phyloP scores from a whole-genome alignment of 768 basidiomycete species.

The Phaeolepiota aurea region DNA sequence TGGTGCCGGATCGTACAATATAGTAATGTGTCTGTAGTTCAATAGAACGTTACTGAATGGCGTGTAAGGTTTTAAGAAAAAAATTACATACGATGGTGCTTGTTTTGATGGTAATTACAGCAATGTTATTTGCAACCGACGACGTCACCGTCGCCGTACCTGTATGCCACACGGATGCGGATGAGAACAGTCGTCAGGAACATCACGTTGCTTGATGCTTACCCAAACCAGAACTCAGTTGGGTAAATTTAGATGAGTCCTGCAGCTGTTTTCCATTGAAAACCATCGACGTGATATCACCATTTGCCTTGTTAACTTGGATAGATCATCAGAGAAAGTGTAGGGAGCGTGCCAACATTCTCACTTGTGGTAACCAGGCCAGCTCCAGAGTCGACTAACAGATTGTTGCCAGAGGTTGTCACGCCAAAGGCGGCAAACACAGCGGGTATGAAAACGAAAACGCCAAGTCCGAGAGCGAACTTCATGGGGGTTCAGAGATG shows the following conservation, averaged over 20 bases:
- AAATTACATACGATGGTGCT: slow-evolving; percentile 28
- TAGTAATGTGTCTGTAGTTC: slow-evolving; percentile 39
- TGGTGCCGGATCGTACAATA: slow-evolving; percentile 32
- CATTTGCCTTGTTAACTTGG: slow-evolving; percentile 30
- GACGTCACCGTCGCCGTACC: slow-evolving; percentile 33
- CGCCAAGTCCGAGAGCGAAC: slow-evolving; percentile 11
- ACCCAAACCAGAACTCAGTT: slow-evolving; percentile 39
- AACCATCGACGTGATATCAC: slow-evolving; percentile 35
- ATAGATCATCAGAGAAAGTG: not conserved
- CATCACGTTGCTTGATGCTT: slow-evolving; percentile 3
- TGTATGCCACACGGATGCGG: slow-evolving; percentile 7
- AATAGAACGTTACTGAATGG: too few species aligned
- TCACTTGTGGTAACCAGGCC: slow-evolving; percentile 35
- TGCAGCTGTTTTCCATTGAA: slow-evolving; percentile 40
- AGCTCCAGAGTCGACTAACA: slow-evolving; percentile 35
- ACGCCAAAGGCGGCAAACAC: slow-evolving; percentile 39
- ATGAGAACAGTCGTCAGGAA: not conserved
- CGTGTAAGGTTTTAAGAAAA: too few species aligned
- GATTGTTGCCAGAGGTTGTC: slow-evolving; percentile 28
- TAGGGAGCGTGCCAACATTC: slow-evolving; percentile 6
- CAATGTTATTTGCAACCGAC: slow-evolving; percentile 29
- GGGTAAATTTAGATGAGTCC: slow-evolving; percentile 34
- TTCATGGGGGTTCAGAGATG: not conserved
- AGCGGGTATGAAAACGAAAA: slow-evolving; percentile 17
- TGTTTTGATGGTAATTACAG: slow-evolving; percentile 31